Conservation (phyloP, 495 filamentous ascomycete species). For the Hyaloscypha variabilis region DNA sequence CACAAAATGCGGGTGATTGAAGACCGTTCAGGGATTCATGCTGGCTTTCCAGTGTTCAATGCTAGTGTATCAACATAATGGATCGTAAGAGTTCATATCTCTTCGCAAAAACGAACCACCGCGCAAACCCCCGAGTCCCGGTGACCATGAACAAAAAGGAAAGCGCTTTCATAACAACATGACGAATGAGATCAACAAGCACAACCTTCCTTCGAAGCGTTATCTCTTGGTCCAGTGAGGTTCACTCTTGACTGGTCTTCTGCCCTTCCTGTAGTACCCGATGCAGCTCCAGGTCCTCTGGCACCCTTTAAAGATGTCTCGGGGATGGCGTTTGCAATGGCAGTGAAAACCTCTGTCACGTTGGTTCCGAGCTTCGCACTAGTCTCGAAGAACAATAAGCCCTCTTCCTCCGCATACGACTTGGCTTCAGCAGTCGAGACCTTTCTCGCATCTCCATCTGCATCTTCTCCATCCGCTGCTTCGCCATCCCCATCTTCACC, state of each 20-base stretch:
- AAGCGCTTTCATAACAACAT: constrained; percentile 12
- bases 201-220: constrained; percentile 84
- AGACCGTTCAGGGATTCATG: not conserved
- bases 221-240: constrained; percentile 59
- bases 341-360: constrained; percentile 94
- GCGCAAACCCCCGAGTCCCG: constrained; percentile 17
- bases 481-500: constrained; percentile 43
- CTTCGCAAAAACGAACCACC: constrained; percentile 24
- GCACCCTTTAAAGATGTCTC: constrained; percentile 92
- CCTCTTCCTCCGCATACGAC: constrained; percentile 92
- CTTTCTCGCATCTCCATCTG: constrained; percentile 78
- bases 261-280: constrained; percentile 43
- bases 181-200: constrained; percentile 63
- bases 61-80: constrained; percentile 32
- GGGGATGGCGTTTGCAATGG: constrained; percentile 96
- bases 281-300: constrained; percentile 65
- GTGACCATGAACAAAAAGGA: constrained; percentile 17
- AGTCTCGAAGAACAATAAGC: constrained; percentile 94
- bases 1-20: not conserved
- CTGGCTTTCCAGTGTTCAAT: not conserved
- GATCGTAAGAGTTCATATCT: constrained; percentile 18
- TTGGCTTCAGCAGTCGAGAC: constrained; percentile 87
- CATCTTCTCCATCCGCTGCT: constrained; percentile 55
- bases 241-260: constrained; percentile 72
- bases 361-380: constrained; percentile 95